phyloP scores from a whole-genome alignment of 169 alveolate species.

The Neospora caninum region DNA sequence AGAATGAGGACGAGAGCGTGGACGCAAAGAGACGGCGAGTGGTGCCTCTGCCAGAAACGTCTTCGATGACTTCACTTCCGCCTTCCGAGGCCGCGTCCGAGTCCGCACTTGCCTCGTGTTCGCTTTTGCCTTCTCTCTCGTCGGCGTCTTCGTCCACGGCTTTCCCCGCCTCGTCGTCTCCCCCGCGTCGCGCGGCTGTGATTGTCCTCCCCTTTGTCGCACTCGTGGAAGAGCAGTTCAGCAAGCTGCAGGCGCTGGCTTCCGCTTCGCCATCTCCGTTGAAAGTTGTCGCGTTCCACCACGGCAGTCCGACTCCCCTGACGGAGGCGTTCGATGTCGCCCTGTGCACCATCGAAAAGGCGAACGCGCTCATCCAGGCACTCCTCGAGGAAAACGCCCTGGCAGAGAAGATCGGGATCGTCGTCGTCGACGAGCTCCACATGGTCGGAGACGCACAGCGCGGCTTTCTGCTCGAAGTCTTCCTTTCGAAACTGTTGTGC shows the following conservation, averaged over 20 bases:
- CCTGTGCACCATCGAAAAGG: slow-evolving; percentile 85
- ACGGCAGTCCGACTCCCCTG: background rate
- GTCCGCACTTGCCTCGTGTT: background rate
- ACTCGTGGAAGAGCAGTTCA: slow-evolving; percentile 77
- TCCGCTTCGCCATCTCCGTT: background rate
- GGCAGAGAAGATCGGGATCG: slow-evolving; percentile 65
- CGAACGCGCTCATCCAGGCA: slow-evolving; percentile 74
- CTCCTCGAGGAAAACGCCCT: slow-evolving; percentile 33
- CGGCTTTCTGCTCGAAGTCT: slow-evolving; percentile 79
- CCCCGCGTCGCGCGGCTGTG: slow-evolving; percentile 33
- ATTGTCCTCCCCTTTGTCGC: slow-evolving; percentile 81
- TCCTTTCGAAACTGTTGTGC: slow-evolving; percentile 49
- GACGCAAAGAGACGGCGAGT: background rate
- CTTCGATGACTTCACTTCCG: no score
- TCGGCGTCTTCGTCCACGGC: background rate
- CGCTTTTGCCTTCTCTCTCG: background rate
- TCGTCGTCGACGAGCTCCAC: slow-evolving; percentile 84
- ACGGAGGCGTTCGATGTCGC: slow-evolving; percentile 70
- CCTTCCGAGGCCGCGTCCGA: background rate
- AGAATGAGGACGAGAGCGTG: background rate
- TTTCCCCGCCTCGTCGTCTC: background rate
- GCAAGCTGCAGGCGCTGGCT: slow-evolving; percentile 48
- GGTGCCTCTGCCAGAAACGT: no score
- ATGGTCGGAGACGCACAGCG: slow-evolving; percentile 81
- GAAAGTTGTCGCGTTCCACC: slow-evolving; percentile 48